A percentile compares a stretch with the other conserved stretches of the same genome.
Evolutionary conservation across 2,329 filamentous ascomycete genomes (phyloP).

Genomic region (Aspergillus sergii): DNA sequence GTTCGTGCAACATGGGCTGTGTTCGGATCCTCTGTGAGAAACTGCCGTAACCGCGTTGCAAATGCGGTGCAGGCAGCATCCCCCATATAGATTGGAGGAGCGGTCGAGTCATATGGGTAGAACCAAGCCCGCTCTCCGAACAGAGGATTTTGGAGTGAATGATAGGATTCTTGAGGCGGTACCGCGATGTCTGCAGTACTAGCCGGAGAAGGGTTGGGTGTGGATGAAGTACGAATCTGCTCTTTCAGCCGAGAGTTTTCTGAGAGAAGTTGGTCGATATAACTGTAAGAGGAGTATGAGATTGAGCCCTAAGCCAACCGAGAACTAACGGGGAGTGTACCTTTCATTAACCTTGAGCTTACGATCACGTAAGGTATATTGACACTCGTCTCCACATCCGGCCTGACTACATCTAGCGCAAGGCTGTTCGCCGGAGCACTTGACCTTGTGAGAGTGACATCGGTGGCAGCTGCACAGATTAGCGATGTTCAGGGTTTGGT

Average conservation of each 20-base stretch:
- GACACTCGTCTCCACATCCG: conserved; percentile 34
- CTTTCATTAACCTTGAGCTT: conserved; percentile 36
- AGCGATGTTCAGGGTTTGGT: neutral
- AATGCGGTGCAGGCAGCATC: conserved; percentile 39
- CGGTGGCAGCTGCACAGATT: conserved; percentile 33
- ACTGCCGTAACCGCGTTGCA: conserved; percentile 35
- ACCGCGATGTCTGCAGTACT: neutral
- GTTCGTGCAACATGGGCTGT: conserved; percentile 26
- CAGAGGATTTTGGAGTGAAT: conserved; percentile 22
- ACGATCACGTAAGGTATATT: conserved; percentile 41
- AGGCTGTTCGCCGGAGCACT: conserved; percentile 46
- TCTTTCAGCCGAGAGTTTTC: conserved; percentile 19
- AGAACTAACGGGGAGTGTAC: conserved; percentile 5
- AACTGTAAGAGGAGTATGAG: conserved; percentile 16
- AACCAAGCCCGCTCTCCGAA: conserved; percentile 33
- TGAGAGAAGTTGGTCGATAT: conserved; percentile 28
- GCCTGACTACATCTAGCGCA: conserved; percentile 39
- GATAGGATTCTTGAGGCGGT: conserved; percentile 5
- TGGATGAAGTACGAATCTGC: conserved; percentile 10
- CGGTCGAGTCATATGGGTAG: conserved; percentile 27
- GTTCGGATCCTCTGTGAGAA: conserved; percentile 23
- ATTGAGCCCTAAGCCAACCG: neutral
- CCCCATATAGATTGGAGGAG: conserved; percentile 32
- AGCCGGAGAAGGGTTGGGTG: conserved; percentile 5
- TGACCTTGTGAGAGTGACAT: conserved; percentile 48